Percentiles rank a stretch among this genome's conserved stretches.
phyloP scores from a whole-genome alignment of 2,329 filamentous ascomycete species.

The Botrytis paeoniae region DNA sequence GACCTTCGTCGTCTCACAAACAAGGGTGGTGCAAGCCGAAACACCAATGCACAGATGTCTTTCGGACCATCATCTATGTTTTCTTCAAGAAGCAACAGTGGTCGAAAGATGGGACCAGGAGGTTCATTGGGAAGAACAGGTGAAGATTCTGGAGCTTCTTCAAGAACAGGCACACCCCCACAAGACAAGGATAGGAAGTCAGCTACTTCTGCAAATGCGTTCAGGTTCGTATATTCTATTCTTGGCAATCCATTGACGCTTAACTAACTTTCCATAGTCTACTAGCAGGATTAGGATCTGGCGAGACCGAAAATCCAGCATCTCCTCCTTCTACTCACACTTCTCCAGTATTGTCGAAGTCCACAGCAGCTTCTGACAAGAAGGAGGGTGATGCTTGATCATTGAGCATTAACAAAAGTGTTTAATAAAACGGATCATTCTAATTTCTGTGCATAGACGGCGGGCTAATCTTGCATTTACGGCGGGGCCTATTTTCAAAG shows the following conservation, averaged over 20 bases:
- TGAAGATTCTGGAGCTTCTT: conserved; percentile 84
- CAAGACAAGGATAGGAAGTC: conserved; percentile 61
- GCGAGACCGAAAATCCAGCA: conserved; percentile 58
- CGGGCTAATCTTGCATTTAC: conserved; percentile 46
- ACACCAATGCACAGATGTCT: conserved; percentile 57
- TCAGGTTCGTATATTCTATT: conserved; percentile 65
- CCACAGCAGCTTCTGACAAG: conserved; percentile 51
- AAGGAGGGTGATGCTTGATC: conserved; percentile 50
- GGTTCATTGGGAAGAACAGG: conserved; percentile 68
- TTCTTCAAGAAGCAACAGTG: conserved; percentile 85
- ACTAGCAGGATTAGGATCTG: conserved; percentile 48
- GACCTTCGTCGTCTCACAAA: conserved; percentile 78
- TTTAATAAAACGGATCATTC: conserved; percentile 38
- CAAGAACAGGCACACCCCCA: conserved; percentile 84
- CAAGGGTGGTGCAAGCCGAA: conserved; percentile 56
- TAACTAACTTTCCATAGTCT: conserved; percentile 44
- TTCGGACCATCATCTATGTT: conserved; percentile 88
- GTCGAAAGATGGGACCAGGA: conserved; percentile 74
- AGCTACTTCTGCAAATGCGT: conserved; percentile 79
- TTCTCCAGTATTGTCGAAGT: conserved; percentile 64
- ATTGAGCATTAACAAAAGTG: conserved; percentile 39
- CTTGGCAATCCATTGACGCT: neutral
- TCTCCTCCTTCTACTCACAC: conserved; percentile 68
- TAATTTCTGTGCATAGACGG: conserved; percentile 47
- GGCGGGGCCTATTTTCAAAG: conserved; percentile 40